phyloP scores from a whole-genome alignment of 2,329 filamentous ascomycete species.

The Metarhizium anisopliae region DNA sequence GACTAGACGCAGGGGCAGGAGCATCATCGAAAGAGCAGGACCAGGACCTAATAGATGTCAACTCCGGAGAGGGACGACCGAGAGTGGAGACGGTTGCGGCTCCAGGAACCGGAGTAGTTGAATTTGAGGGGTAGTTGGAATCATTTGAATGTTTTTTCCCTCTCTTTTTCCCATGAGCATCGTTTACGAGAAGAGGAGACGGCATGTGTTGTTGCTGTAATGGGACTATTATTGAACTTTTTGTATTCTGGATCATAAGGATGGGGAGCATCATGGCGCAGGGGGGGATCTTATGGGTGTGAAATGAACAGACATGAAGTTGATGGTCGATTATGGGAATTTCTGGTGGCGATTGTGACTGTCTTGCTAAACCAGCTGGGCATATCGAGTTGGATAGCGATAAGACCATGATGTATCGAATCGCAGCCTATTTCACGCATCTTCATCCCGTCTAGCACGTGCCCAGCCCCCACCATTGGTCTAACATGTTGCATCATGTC shows the following conservation, averaged over 20 bases:
- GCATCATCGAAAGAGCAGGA: constrained; percentile 26
- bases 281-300: background rate
- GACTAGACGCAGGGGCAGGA: constrained; percentile 62
- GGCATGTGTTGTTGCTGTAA: background rate
- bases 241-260: background rate
- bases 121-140: constrained; percentile 27
- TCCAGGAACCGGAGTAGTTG: constrained; percentile 27
- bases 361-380: background rate
- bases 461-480: no score
- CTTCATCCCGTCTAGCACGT: no score
- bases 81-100: constrained; percentile 19
- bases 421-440: no score
- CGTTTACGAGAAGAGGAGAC: background rate
- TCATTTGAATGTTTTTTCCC: background rate
- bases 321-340: background rate
- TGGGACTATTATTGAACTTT: background rate
- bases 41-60: constrained; percentile 25
- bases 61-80: constrained; percentile 16
- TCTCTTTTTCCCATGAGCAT: background rate
- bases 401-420: no score
- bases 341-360: background rate
- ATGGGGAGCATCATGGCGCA: background rate
- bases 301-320: background rate
- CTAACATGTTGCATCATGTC: no score
- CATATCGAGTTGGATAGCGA: background rate